Base-by-base conservation (phyloP, 176 grass and related monocot genomes). In the Avena atlantica region DNA sequence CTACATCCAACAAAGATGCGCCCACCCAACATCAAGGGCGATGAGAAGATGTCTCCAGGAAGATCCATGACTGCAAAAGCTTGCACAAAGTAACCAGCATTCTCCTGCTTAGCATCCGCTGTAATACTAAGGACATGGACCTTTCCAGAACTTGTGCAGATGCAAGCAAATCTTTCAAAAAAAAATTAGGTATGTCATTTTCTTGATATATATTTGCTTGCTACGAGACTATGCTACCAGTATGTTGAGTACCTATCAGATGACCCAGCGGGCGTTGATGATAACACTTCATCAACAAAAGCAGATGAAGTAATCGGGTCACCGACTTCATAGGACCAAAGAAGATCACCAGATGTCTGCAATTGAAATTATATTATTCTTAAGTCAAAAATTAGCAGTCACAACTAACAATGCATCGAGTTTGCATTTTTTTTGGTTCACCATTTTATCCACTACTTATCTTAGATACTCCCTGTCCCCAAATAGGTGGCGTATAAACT, bases 1-100 rank as follows among this genome's bases (percentile, higher is more conserved):
- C 93, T 92, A 81, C 93, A 95, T 14, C 96, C 96, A 45, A 94
- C 78, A 89, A 95, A 98, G 65, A 98, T 94, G 81, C 92, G 93
- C 8, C 96, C 93, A 25, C 90, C 86, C 20, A 98, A 67, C 91
- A 98, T 98, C 47, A 98, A 86, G 31, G 96, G 93, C 2, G 96
- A 98, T 14, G 96, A 98, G 81, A 98, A 98, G 70, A 98, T 86
- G 36, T 94, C 92, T 25, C 88, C 91, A 59, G 86, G 84, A 55
- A 98, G 93, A 81, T 92, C 70, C 65, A 85, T 88, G 44, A 82
- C 80, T 7, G 88, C 81, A 82, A 94, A 83, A 74, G 55, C 70
- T 87, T 92, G 86, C 47, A 94, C 87, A 44, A 84, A 44, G 16
- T 76, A 45, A 44, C 48, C 57, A 82, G 60, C 78, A 61, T 76